These are phyloP conservation scores for Linaria vulgaris DNA, from an alignment of 257 asterid species.

Conservation along the genomic window DNA sequence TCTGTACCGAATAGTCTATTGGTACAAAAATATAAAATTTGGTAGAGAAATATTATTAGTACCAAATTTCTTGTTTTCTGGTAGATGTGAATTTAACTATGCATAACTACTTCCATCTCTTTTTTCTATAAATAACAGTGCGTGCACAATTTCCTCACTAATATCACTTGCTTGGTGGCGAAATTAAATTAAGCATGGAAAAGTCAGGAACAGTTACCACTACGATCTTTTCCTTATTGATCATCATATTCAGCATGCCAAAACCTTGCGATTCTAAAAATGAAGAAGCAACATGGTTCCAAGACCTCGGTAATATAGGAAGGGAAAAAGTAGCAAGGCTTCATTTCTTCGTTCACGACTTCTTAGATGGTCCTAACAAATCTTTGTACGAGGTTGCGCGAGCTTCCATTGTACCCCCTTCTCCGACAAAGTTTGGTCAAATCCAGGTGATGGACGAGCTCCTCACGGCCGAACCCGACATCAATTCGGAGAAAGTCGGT, in stretches of 20 bases:
- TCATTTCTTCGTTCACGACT: slow-evolving; percentile 38
- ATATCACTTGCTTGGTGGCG: too few species aligned
- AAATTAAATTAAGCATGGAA: slow-evolving; percentile 19
- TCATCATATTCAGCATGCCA: too few species aligned
- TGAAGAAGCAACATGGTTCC: slow-evolving; percentile 14
- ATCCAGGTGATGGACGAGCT: slow-evolving; percentile 34
- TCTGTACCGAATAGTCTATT: too few species aligned
- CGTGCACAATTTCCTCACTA: too few species aligned
- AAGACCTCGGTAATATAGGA: slow-evolving; percentile 6
- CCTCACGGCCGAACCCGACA: slow-evolving; percentile 35
- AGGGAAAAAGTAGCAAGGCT: slow-evolving; percentile 21
- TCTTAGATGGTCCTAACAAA: slow-evolving; percentile 18
- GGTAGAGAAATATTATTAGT: too few species aligned
- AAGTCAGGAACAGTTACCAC: neutral
- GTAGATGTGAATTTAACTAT: too few species aligned
- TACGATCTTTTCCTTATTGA: neutral
- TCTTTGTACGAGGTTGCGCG: slow-evolving; percentile 37
- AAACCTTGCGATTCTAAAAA: neutral
- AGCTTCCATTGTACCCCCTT: slow-evolving; percentile 31
- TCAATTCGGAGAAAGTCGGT: slow-evolving; percentile 31
- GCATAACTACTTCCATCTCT: too few species aligned
- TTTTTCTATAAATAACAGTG: too few species aligned
- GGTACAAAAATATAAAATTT: too few species aligned
- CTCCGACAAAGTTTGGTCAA: slow-evolving; percentile 32
- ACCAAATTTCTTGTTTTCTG: too few species aligned